Base-by-base conservation (phyloP, 225 moss, liverwort and hornwort genomes). In the Neckera pumila region DNA sequence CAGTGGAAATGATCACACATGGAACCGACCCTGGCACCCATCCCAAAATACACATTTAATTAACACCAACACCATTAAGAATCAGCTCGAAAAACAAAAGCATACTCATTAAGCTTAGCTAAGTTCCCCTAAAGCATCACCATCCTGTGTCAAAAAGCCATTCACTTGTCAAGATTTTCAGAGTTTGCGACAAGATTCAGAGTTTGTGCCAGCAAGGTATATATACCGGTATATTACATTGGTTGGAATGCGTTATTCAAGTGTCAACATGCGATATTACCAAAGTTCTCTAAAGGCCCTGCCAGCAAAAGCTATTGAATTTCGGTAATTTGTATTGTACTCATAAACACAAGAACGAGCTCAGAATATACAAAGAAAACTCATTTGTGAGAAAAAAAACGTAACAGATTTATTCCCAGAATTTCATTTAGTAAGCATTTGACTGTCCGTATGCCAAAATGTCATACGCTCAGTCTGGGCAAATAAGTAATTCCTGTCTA, bases 1-100 rank as follows among this genome's bases (percentile, higher is more conserved):
- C 91, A 10, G 88, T 88, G 62, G 91, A 93, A 43, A 91, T 86
- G n/a, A 93, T 36, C 67, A 93, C 80, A n/a, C 91, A 90, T 0
- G 90, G 93, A 81, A 91, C 88, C 16, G 91, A 89, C 28, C 91
- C 91, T 90, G 88, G 54, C 33, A 53, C 14, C 3, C 72, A 40
- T 17, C 72, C 26, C 13, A 38, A 10, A 20, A 16, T 11, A 10
- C 2, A 42, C 31, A 42, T 49, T 14, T 10, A 57, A 23, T 20
- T 14, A 84, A 45, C 73, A 31, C 17, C 58, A 33, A 28, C 33
- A 25, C 23, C 59, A 17, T 1, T 12, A 30, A 9, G 12, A 75
- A n/a, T 61, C 51, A 38, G 26, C 34, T 45, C 45, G 59, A 16
- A 49, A 82, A n/a, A 78, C 23, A 10, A 25, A 54, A 21, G 33